A percentile compares a stretch with the other conserved stretches of the same genome.
Evolutionary conservation across 331 rosid genomes (phyloP).

Genomic region (Dryas integrifolia): DNA sequence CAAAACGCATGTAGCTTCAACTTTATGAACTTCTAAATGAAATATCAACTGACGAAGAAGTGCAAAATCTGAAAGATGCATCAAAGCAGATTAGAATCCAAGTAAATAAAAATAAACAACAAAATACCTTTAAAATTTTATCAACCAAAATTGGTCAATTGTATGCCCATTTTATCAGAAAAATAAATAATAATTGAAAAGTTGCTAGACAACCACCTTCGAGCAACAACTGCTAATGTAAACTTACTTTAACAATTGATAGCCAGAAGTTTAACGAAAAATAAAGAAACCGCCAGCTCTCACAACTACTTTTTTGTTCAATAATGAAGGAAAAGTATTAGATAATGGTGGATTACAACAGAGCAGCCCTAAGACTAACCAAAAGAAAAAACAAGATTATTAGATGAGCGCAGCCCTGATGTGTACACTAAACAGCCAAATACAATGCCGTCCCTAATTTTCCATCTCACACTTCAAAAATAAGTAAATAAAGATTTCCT

Average conservation of each 20-base stretch:
- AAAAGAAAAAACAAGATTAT: neutral
- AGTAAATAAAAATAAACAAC: neutral
- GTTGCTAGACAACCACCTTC: neutral
- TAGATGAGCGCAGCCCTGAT: neutral
- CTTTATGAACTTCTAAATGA: neutral
- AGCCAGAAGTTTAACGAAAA: neutral
- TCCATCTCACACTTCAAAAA: neutral
- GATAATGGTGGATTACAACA: constrained; percentile 24
- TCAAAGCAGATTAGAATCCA: constrained; percentile 5
- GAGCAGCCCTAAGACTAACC: constrained; percentile 16
- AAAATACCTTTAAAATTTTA: neutral
- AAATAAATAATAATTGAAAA: neutral
- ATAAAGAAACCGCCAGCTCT: neutral
- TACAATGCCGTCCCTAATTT: constrained; percentile 1
- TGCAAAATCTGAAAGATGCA: neutral
- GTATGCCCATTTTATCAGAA: neutral
- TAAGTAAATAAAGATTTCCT: no score
- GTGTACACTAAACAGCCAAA: neutral
- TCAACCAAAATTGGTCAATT: no score
- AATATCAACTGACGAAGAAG: neutral
- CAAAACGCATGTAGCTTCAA: neutral
- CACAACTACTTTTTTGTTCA: constrained; percentile 4
- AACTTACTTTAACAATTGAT: constrained; percentile 1
- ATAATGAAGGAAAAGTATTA: constrained; percentile 5
- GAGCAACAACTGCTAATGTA: neutral